These are phyloP conservation scores for Dryas integrifolia DNA, from an alignment of 331 rosid species.

Conservation along the genomic window DNA sequence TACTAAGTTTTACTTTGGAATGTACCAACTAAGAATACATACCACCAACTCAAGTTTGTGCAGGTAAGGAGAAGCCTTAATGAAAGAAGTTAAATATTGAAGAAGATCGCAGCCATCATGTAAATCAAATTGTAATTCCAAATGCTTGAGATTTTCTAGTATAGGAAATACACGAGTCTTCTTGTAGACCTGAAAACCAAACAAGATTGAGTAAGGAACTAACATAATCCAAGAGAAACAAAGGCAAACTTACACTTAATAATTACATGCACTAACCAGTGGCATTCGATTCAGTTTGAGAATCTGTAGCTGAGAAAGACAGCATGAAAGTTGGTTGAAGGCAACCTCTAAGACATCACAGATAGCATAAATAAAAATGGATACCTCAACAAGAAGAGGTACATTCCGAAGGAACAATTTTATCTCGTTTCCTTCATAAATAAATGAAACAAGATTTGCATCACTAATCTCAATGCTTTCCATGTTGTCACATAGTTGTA, in stretches of 20 bases:
- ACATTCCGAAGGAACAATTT: neutral
- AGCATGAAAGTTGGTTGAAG: slow-evolving; percentile 13
- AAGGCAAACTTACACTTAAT: neutral
- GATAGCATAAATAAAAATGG: neutral
- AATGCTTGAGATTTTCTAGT: slow-evolving; percentile 16
- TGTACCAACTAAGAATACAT: neutral
- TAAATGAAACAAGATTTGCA: neutral
- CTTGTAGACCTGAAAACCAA: slow-evolving; percentile 4
- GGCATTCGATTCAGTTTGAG: neutral
- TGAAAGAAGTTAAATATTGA: slow-evolving; percentile 8
- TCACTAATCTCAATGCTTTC: slow-evolving; percentile 11
- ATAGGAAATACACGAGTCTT: slow-evolving; percentile 6
- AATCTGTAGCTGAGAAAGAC: slow-evolving; percentile 23
- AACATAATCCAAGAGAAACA: neutral
- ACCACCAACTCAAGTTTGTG: slow-evolving; percentile 22
- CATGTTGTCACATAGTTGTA: neutral
- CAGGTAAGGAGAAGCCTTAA: slow-evolving; percentile 22
- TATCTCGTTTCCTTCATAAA: slow-evolving; percentile 4
- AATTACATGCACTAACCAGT: slow-evolving; percentile 8
- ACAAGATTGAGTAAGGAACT: neutral
- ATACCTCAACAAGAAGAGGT: slow-evolving; percentile 14
- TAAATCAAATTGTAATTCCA: slow-evolving; percentile 9
- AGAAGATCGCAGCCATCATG: neutral
- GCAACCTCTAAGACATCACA: neutral
- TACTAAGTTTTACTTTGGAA: neutral